Base-by-base conservation (phyloP, 148 eudicot species). In the Persicaria tinctoria region DNA sequence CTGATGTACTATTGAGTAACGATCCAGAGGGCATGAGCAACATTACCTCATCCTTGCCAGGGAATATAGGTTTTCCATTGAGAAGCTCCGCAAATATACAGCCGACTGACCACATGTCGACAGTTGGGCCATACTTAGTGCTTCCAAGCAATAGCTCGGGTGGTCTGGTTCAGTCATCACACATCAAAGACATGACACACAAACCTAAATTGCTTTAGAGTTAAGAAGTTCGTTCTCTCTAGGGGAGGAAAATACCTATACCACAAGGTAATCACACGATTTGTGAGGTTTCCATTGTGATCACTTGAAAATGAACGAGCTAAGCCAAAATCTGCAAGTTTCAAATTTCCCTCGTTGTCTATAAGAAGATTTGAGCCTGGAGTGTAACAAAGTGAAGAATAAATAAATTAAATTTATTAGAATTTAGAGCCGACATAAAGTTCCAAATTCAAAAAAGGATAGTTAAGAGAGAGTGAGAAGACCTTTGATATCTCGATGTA, bases 31-130 rank as follows among this genome's bases (percentile, higher is more conserved):
- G 41, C 41, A 32, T 32, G 41, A 32, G 41, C 46, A 13, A 63
- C 32, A 47, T 55, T 69, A 88, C 98, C 97, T 87, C 98, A 76
- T 85, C 87, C 81, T 91, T 88, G 62, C 97, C 98, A 7, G 90
- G 86, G 78, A 93, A 89, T 53, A 93, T 83, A 32, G 92, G 93
- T 76, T 89, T 89, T 54, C 97, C 97, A 74, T 85, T 82, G 60
- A 93, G 84, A 64, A 93, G 93, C 80, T 91, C 98, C 3, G 98
- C 98, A 88, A 93, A 93, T 68, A 91, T 91, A 78, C 98, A 93
- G 14, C 98, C 98, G 76, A 88, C 97, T 51, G 98, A 93, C 98
- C 97, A 93, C 98, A 93, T 89, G 86, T 93, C 98, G 78, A 93
- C 98, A 78, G 98, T 92, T 62, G 97, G 94, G 62, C 98, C 98